Conservation (phyloP, 2,329 filamentous ascomycete genomes). For the Epichloe gansuensis region DNA sequence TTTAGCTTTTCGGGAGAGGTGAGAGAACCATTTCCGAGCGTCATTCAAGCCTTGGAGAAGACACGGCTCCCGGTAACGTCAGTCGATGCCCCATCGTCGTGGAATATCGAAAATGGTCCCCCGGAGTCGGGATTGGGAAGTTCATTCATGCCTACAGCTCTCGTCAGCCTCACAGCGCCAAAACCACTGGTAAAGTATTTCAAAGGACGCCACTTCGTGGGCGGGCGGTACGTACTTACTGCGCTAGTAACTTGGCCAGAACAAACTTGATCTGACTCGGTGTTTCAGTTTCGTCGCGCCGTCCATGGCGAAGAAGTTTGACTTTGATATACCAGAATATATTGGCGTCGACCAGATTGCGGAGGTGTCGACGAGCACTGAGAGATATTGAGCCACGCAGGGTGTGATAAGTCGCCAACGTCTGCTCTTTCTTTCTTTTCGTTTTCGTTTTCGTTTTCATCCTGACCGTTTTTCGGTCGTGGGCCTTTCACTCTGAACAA, state of each 20-base stretch:
- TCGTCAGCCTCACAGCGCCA: constrained; percentile 85
- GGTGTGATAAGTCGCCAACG: background rate
- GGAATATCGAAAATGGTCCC: constrained; percentile 88
- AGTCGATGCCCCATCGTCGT: constrained; percentile 87
- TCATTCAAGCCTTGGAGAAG: constrained; percentile 65
- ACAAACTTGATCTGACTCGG: constrained; percentile 7
- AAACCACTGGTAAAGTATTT: constrained; percentile 83
- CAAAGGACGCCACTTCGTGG: constrained; percentile 78
- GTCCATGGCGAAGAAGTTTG: constrained; percentile 71
- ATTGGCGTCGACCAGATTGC: constrained; percentile 79
- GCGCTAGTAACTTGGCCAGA: background rate
- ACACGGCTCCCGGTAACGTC: constrained; percentile 68
- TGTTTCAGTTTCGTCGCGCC: constrained; percentile 59
- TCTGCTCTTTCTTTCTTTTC: background rate
- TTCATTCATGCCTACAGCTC: constrained; percentile 63
- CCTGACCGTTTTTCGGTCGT: background rate
- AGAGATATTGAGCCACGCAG: constrained; percentile 35
- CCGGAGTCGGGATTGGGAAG: constrained; percentile 64
- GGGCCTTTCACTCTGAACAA: background rate
- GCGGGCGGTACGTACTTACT: constrained; percentile 52
- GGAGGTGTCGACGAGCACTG: constrained; percentile 46
- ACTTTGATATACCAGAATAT: constrained; percentile 70
- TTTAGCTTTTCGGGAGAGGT: constrained; percentile 91
- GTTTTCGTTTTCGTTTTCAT: background rate
- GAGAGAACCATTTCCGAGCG: constrained; percentile 75